phyloP scores from a whole-genome alignment of 1,284 basidiomycete species.

The Cutaneotrichosporon cavernicola region DNA sequence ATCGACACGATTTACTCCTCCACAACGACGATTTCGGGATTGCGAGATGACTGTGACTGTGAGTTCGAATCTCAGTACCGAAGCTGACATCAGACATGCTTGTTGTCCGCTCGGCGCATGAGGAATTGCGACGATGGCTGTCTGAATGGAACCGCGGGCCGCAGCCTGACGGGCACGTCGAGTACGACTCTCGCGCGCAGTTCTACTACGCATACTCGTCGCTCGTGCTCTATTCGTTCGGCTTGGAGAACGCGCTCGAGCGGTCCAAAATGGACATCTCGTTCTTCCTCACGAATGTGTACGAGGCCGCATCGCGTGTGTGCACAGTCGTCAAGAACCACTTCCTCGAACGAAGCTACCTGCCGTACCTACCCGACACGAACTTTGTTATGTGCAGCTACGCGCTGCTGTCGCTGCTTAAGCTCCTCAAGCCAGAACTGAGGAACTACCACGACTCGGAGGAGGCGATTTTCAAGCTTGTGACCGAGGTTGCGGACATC shows the following conservation, averaged over 20 bases:
- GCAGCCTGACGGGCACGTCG: constrained; percentile 13
- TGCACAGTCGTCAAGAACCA: constrained; percentile 59
- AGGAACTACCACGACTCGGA: constrained; percentile 46
- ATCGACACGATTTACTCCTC: constrained; percentile 87
- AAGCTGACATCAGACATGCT: constrained; percentile 54
- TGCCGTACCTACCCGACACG: constrained; percentile 85
- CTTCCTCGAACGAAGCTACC: constrained; percentile 69
- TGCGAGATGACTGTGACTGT: constrained; percentile 86
- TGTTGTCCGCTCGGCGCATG: constrained; percentile 48
- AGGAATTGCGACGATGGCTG: constrained; percentile 47
- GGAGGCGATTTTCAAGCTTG: constrained; percentile 43
- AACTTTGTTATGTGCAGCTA: constrained; percentile 90
- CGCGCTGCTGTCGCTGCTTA: constrained; percentile 73
- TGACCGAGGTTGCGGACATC: constrained; percentile 72
- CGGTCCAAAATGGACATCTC: constrained; percentile 62
- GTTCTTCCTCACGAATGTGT: constrained; percentile 81
- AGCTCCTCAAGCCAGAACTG: constrained; percentile 60
- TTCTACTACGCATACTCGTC: constrained; percentile 83
- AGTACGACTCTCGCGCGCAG: constrained; percentile 54
- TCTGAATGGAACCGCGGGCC: constrained; percentile 34
- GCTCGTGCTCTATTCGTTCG: constrained; percentile 89
- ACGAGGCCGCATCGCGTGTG: constrained; percentile 63
- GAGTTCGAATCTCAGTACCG: constrained; percentile 35
- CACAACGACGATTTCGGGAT: constrained; percentile 73
- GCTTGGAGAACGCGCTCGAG: constrained; percentile 88